Evolutionary conservation across 306 rosid species (phyloP).

Genomic region (Senna tora): DNA sequence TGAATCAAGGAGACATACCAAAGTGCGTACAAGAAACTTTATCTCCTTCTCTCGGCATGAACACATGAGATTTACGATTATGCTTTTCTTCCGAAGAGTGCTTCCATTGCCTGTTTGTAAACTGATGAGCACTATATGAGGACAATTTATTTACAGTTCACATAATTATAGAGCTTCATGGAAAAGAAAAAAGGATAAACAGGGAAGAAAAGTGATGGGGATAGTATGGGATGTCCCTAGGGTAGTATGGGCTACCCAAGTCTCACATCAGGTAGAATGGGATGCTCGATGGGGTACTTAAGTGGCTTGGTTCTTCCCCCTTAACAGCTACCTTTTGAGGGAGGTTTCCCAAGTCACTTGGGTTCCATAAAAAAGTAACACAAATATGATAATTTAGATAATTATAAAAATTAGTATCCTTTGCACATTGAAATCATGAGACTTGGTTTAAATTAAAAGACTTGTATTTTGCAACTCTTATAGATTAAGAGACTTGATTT

Average conservation of each 20-base stretch:
- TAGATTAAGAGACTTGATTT: neutral
- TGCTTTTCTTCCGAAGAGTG: slow-evolving; percentile 73
- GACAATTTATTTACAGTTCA: slow-evolving; percentile 32
- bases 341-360: too few species aligned
- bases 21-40: slow-evolving; percentile 90
- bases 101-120: slow-evolving; percentile 92
- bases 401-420: slow-evolving; percentile 13
- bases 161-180: slow-evolving; percentile 19
- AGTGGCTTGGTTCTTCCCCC: too few species aligned
- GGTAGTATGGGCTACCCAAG: too few species aligned
- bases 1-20: slow-evolving; percentile 59
- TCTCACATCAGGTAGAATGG: too few species aligned
- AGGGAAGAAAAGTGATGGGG: slow-evolving; percentile 16
- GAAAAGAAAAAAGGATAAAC: neutral
- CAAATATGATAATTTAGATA: slow-evolving; percentile 11
- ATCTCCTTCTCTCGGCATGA: slow-evolving; percentile 92
- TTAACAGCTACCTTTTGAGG: too few species aligned
- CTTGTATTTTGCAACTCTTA: neutral
- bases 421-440: neutral
- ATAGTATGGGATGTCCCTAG: too few species aligned
- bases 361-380: too few species aligned
- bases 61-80: slow-evolving; percentile 78
- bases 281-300: too few species aligned
- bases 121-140: slow-evolving; percentile 68
- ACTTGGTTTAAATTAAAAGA: too few species aligned